Conservation (phyloP, 106 monocot genomes). For the Dioscorea zingiberensis region DNA sequence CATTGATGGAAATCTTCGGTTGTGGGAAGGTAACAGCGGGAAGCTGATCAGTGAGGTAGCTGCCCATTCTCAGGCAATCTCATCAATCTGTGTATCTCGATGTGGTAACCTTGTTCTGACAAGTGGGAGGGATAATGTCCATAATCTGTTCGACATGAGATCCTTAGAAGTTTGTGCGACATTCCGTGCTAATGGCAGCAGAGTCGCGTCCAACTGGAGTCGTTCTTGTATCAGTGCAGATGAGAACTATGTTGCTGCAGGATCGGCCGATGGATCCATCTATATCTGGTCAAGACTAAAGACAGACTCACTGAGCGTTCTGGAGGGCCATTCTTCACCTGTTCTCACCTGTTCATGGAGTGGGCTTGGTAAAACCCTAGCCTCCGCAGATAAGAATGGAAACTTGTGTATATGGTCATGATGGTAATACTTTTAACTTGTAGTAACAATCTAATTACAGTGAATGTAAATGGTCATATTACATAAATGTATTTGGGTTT, state of each 20-base stretch:
- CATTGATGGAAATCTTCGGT: constrained; percentile 72
- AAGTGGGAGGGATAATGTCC: constrained; percentile 84
- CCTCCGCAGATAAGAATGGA: constrained; percentile 77
- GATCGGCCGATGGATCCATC: constrained; percentile 71
- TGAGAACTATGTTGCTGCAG: constrained; percentile 64
- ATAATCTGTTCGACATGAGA: constrained; percentile 81
- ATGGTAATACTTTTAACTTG: constrained; percentile 3
- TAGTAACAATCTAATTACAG: neutral
- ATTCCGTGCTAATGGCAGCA: constrained; percentile 48
- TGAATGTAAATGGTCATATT: too few species aligned
- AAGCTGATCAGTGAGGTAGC: constrained; percentile 67
- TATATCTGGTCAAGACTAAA: constrained; percentile 73
- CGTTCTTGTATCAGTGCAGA: constrained; percentile 79
- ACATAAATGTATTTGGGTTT: too few species aligned
- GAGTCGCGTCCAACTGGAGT: constrained; percentile 74
- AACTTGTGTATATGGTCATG: constrained; percentile 77
- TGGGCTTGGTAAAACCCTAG: constrained; percentile 46
- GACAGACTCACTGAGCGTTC: constrained; percentile 22
- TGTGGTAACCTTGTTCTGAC: constrained; percentile 64
- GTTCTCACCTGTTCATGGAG: constrained; percentile 78
- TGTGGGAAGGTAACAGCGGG: constrained; percentile 71
- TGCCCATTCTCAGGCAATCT: constrained; percentile 75
- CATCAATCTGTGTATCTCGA: constrained; percentile 65
- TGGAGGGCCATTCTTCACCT: constrained; percentile 60
- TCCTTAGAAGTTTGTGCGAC: constrained; percentile 71